phyloP scores from a whole-genome alignment of 2,329 filamentous ascomycete genomes.

The Lachnellula suecica region DNA sequence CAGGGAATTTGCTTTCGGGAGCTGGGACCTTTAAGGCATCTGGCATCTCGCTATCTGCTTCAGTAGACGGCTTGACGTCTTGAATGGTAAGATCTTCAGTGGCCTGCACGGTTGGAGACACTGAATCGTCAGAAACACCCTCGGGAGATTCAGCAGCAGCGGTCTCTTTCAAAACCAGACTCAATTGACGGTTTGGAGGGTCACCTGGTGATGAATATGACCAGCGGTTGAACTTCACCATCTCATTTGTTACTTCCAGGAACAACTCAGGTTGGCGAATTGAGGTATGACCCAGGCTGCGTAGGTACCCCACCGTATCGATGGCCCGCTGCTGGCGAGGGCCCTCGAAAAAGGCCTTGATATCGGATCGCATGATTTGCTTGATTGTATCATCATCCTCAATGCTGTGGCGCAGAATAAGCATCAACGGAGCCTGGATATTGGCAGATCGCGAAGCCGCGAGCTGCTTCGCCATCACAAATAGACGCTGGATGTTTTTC shows the following conservation, averaged over 20 bases:
- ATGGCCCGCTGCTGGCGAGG: constrained; percentile 51
- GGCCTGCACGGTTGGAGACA: constrained; percentile 33
- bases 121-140: constrained; percentile 28
- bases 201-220: constrained; percentile 34
- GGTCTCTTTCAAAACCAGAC: constrained; percentile 30
- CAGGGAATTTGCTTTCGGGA: constrained; percentile 73
- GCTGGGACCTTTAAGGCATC: constrained; percentile 61
- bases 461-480: constrained; percentile 93
- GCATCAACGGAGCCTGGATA: constrained; percentile 64
- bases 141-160: constrained; percentile 5
- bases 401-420: constrained; percentile 86
- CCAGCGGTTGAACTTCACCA: constrained; percentile 72
- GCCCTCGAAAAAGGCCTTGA: constrained; percentile 71
- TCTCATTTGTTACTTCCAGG: constrained; percentile 82
- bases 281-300: constrained; percentile 75
- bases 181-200: constrained; percentile 43
- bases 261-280: constrained; percentile 84
- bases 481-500: constrained; percentile 83
- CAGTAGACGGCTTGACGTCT: constrained; percentile 60
- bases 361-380: constrained; percentile 89
- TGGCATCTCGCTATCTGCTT: constrained; percentile 59
- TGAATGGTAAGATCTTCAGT: constrained; percentile 36
- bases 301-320: constrained; percentile 73
- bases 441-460: constrained; percentile 75
- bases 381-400: constrained; percentile 91